Evolutionary conservation across 2,329 filamentous ascomycete species (phyloP).

Genomic region (Penicillium sp.): DNA sequence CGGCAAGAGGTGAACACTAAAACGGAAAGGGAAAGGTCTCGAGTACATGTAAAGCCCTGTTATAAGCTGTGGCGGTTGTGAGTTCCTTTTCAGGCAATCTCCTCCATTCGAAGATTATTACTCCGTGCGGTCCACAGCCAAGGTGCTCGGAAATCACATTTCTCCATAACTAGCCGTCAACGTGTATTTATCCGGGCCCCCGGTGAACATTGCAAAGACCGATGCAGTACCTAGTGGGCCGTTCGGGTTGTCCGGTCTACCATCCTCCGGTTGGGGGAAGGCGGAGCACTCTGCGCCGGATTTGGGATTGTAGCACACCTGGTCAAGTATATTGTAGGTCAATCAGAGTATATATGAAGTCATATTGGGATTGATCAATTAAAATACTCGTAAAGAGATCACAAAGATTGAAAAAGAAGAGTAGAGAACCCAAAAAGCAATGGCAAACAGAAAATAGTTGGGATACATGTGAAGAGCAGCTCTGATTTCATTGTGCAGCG

Average conservation of each 20-base stretch:
- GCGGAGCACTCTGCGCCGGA: conserved; percentile 39
- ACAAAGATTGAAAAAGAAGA: not conserved
- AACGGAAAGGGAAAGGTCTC: too few species aligned
- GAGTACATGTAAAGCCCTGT: not conserved
- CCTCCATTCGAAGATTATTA: too few species aligned
- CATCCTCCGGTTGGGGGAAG: conserved; percentile 26
- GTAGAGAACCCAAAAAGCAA: not conserved
- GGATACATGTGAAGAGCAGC: not conserved
- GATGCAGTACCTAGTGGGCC: conserved; percentile 23
- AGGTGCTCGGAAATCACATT: not conserved
- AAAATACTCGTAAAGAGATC: not conserved
- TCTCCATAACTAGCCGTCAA: conserved; percentile 7
- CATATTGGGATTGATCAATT: too few species aligned
- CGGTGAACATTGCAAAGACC: conserved; percentile 24
- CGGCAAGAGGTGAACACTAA: too few species aligned
- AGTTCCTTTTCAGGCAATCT: not conserved
- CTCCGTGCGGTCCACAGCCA: not conserved
- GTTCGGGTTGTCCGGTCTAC: conserved; percentile 26
- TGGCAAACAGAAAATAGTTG: not conserved
- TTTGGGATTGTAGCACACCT: conserved; percentile 3
- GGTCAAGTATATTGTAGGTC: not conserved
- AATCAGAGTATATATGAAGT: not conserved
- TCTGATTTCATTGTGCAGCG: conserved; percentile 26
- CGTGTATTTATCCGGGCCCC: conserved; percentile 28
- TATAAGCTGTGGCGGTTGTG: not conserved